Base-by-base conservation (phyloP, 352 stramenopile genomes). In the Globisporangium iwayamae region DNA sequence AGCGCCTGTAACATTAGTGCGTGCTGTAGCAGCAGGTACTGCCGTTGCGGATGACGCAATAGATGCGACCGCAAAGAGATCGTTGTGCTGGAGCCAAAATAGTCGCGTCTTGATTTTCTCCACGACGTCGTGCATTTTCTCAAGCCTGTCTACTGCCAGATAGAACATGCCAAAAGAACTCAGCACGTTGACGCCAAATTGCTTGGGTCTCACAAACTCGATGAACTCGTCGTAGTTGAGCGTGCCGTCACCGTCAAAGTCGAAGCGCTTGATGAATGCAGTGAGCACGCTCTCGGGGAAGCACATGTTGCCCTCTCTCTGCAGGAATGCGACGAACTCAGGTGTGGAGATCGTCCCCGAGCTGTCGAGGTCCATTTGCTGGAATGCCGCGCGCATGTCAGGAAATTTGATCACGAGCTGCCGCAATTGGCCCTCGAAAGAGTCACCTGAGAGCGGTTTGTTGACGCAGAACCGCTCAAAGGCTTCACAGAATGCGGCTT, bases 51-150 rank as follows among this genome's bases (percentile, higher is more conserved):
- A 56, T 18, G 53, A 62, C 20, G 55, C 56, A 10, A 53, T 32
- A 2, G 60, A 70, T n/a, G 59, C 28, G n/a, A 34, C 39, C 0
- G 73, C 56, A 14, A 79, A 75, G 4, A 82, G 55, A 66, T 85
- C 67, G 50, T 79, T 86, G 69, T 86, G 77, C 63, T 86, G 72
- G 60, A 83, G 72, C 77, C 77, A 86, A 53, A 86, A 86, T 54
- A 85, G 69, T 14, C 76, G 66, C 13, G 74, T 81, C 54, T 70
- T 62, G 66, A 85, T 76, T 38, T 74, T 81, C 10, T 65, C 63
- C 2, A 79, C 69, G 5, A 80, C 67, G 9, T 71, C 54, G 4
- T 38, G 16, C 67, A 83, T 79, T 3, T 25, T 51, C 20, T 74
- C 67, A 1, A 68, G 59, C 0, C 69, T 68, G 18, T 78, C 65